Base-by-base conservation (phyloP, 2,329 filamentous ascomycete species). In the Fusarium verticillioides region DNA sequence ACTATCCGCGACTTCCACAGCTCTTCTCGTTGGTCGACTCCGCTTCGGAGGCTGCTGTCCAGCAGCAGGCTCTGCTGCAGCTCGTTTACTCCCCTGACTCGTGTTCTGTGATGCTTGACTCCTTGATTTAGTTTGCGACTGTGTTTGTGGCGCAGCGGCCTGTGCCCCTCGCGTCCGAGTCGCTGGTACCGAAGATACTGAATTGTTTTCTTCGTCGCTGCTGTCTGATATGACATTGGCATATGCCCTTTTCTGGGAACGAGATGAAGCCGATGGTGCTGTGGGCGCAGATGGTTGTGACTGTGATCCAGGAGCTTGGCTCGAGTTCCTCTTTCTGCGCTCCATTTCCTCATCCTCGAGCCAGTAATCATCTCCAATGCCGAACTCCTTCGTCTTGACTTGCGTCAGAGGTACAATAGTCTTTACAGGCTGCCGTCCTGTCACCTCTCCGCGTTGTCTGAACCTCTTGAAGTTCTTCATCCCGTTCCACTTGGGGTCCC, bases 401-500 rank as follows among this genome's bases (percentile, higher is more conserved):
- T 94, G 91, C 73, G 93, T 90, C 8, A 97, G 83, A 1, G 87
- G 83, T 8, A 97, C 89, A 43, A 97, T 93, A 39, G 93, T 84
- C 61, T 83, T 84, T 34, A 84, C 81, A 4, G 82, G 80, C 6
- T 83, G 80, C 21, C 87, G 80, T 10, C 87, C 84, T 4, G 77
- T 70, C 10, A 74, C 73, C 26, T 88, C 88, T 30, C 89, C 91
- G 60, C 89, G 86, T 61, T 86, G 87, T 28, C 87, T 87, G 79
- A 99, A 99, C 76, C 90, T 93, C 81, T 99, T 99, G 84, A 97
- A 99, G 79, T 99, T 98, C 82, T 94, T 96, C 47, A 96, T 88
- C 2, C 96, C 96, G 79, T 98, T 97, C 96, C 96, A 99, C 43
- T 87, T 87, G 2, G 94, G 91, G 74, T 98, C 90, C 95, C 96